Evolutionary conservation across 2,329 filamentous ascomycete species (phyloP).

Genomic region (Fusarium torulosum): DNA sequence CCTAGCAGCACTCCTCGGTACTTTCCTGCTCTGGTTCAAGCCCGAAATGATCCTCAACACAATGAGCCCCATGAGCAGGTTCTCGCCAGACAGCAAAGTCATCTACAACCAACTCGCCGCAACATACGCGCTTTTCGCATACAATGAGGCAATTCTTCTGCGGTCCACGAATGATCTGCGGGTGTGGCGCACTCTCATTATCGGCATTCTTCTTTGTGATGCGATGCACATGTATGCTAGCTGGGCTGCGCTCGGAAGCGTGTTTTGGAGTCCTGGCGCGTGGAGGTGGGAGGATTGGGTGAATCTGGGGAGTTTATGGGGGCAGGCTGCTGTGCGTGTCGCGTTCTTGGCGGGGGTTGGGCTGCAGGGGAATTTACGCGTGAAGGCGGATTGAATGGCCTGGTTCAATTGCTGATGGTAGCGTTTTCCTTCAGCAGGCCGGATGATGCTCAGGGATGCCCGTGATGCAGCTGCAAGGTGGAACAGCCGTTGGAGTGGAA

Average conservation of each 20-base stretch:
- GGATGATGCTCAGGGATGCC: too few relatives aligned
- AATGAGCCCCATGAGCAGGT: slow-evolving; percentile 25
- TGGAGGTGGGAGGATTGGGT: slow-evolving; percentile 42
- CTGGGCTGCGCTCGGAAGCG: slow-evolving; percentile 18
- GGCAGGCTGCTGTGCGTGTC: slow-evolving; percentile 26
- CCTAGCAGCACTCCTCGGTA: slow-evolving; percentile 8
- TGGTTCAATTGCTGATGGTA: not conserved
- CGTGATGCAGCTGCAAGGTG: not conserved
- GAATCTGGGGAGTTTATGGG: slow-evolving; percentile 38
- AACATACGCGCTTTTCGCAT: slow-evolving; percentile 36
- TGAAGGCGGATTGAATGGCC: not conserved
- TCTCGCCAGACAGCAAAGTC: slow-evolving; percentile 33
- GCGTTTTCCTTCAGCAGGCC: too few relatives aligned
- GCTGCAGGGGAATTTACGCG: not conserved
- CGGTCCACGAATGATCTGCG: slow-evolving; percentile 25
- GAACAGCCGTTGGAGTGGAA: not conserved
- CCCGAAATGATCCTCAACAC: slow-evolving; percentile 26
- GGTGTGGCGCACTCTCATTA: slow-evolving; percentile 18
- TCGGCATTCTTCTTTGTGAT: slow-evolving; percentile 34
- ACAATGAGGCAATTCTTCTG: slow-evolving; percentile 33
- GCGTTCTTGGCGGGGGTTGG: slow-evolving; percentile 35
- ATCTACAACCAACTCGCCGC: slow-evolving; percentile 39
- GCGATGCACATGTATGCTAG: slow-evolving; percentile 32
- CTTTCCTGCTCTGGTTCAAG: slow-evolving; percentile 10
- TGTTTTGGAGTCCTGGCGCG: slow-evolving; percentile 21